Percentiles rank a stretch among this genome's conserved stretches.
Conservation (phyloP, 495 filamentous ascomycete species). For the Bryoglossum gracile region DNA sequence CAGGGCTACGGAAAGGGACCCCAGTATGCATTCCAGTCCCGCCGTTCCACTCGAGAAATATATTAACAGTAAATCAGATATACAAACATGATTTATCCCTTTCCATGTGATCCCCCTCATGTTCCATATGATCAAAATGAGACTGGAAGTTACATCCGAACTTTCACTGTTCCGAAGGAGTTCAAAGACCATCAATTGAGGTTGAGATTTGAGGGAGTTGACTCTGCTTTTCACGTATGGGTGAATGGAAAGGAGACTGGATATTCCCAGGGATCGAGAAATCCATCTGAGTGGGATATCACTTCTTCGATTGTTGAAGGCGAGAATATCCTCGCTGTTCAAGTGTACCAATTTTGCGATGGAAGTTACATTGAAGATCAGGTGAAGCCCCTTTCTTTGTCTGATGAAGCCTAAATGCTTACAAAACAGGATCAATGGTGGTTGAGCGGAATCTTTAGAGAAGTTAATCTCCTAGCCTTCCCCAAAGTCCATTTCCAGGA, state of each 20-base stretch:
- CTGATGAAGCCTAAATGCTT: background rate
- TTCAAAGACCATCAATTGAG: conserved; percentile 30
- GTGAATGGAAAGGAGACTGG: conserved; percentile 57
- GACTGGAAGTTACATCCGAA: conserved; percentile 52
- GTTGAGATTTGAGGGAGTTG: conserved; percentile 63
- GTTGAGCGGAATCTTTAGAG: conserved; percentile 61
- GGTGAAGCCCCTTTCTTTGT: conserved; percentile 4
- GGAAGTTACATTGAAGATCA: conserved; percentile 65
- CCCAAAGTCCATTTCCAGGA: conserved; percentile 51
- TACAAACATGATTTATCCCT: conserved; percentile 58
- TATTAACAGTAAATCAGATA: conserved; percentile 59
- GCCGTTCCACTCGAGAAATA: too few species aligned
- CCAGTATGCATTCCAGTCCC: conserved; percentile 6
- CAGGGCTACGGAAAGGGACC: conserved; percentile 50
- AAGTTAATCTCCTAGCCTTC: conserved; percentile 59
- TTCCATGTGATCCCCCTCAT: conserved; percentile 50
- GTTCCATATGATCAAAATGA: conserved; percentile 58
- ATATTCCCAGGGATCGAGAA: conserved; percentile 61
- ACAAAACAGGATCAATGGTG: conserved; percentile 41
- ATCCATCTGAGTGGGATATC: conserved; percentile 62
- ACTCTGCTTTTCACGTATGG: conserved; percentile 61
- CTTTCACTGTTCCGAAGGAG: conserved; percentile 37
- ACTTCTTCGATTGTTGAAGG: conserved; percentile 37
- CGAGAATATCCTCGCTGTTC: conserved; percentile 50
- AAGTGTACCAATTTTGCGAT: conserved; percentile 61